Evolutionary conservation across 192 early-diverging fungal species (phyloP).

Genomic region (Spizellomyces sp.): DNA sequence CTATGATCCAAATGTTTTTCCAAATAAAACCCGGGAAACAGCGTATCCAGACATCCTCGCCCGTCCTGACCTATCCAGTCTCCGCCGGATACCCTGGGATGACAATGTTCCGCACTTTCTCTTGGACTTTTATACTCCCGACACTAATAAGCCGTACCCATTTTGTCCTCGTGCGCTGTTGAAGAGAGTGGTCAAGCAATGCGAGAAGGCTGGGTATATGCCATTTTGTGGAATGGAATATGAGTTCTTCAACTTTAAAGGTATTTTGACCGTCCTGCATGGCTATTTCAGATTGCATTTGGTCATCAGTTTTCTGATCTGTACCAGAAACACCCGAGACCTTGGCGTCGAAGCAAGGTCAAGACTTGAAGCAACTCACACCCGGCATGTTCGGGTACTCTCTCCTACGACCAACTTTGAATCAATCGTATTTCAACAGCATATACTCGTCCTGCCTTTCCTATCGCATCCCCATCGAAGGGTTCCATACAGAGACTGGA

Average conservation of each 20-base stretch:
- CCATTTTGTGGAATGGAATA: slow-evolving; percentile 65
- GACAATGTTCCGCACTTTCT: slow-evolving; percentile 73
- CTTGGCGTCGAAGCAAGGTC: slow-evolving; percentile 63
- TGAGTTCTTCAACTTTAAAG: slow-evolving; percentile 82
- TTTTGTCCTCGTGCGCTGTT: slow-evolving; percentile 68
- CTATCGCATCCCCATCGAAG: slow-evolving; percentile 66
- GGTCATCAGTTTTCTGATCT: too few relatives aligned
- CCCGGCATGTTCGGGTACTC: slow-evolving; percentile 86
- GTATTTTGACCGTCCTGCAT: slow-evolving; percentile 34
- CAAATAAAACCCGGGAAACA: slow-evolving; percentile 34
- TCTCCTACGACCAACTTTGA: slow-evolving; percentile 62
- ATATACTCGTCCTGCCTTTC: slow-evolving; percentile 65
- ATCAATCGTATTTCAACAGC: slow-evolving; percentile 71
- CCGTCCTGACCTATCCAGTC: slow-evolving; percentile 64
- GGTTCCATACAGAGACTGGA: slow-evolving; percentile 81
- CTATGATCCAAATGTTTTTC: slow-evolving; percentile 51
- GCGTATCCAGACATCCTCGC: slow-evolving; percentile 63
- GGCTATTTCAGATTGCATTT: background rate
- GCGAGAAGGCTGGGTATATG: slow-evolving; percentile 37
- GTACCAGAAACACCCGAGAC: slow-evolving; percentile 67
- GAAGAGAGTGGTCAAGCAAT: slow-evolving; percentile 46
- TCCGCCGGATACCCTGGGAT: slow-evolving; percentile 75
- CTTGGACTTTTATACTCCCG: slow-evolving; percentile 65
- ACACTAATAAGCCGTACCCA: slow-evolving; percentile 55
- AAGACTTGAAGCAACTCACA: slow-evolving; percentile 60